Conservation (phyloP, 2,329 filamentous ascomycete genomes). For the Ophiostoma triangulosporum region DNA sequence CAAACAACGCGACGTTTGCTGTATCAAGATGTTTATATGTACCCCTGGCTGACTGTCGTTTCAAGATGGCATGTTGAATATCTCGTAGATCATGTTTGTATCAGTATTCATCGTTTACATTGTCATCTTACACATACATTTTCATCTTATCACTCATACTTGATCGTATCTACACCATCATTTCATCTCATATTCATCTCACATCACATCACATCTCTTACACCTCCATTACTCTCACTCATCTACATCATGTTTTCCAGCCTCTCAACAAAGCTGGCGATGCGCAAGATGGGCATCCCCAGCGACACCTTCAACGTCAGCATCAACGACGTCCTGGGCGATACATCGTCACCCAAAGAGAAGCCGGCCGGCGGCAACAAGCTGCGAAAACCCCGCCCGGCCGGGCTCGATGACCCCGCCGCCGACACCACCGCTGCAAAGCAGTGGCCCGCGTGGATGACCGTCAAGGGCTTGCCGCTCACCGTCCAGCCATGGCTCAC, state of each 20-base stretch:
- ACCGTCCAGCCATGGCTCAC: conserved; percentile 40
- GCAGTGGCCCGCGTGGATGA: conserved; percentile 35
- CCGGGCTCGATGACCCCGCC: conserved; percentile 18
- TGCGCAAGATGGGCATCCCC: conserved; percentile 42
- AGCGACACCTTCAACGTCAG: conserved; percentile 34
- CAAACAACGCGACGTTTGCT: conserved; percentile 18
- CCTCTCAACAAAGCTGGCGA: conserved; percentile 43
- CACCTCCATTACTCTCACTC: no score
- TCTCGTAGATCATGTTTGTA: no score
- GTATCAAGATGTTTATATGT: conserved; percentile 20
- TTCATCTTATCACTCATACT: no score
- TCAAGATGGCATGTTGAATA: no score
- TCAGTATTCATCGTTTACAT: no score
- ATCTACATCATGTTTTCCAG: conserved; percentile 42
- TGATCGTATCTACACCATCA: no score
- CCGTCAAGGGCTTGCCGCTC: conserved; percentile 34
- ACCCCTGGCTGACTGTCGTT: no score
- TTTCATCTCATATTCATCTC: no score
- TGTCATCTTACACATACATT: no score
- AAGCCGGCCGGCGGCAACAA: conserved; percentile 13
- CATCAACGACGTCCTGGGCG: conserved; percentile 21
- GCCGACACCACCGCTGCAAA: conserved; percentile 15
- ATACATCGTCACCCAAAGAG: not conserved
- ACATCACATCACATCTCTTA: not conserved
- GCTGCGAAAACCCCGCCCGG: conserved; percentile 15